Percentiles rank a stretch among this genome's conserved stretches.
These are phyloP conservation scores for Ustulina deusta DNA, from an alignment of 2,329 filamentous ascomycete species.

Conservation along the genomic window DNA sequence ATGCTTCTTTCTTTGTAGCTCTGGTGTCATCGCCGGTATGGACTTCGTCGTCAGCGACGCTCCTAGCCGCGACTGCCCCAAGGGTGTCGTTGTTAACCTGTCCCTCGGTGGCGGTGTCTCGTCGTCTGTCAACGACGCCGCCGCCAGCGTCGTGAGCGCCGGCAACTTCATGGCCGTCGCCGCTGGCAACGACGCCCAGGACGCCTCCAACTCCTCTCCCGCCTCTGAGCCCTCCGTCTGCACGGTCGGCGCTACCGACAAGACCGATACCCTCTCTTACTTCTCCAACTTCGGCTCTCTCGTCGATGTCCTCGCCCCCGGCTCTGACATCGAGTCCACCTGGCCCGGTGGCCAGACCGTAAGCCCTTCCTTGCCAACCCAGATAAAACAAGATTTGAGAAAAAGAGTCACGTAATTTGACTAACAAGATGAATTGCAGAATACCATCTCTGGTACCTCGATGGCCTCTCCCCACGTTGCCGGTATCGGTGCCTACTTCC, in stretches of 20 bases:
- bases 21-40: conserved; percentile 49
- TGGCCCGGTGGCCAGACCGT: conserved; percentile 51
- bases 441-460: conserved; percentile 67
- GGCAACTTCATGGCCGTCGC: conserved; percentile 67
- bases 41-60: conserved; percentile 60
- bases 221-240: conserved; percentile 62
- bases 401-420: neutral
- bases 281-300: conserved; percentile 64
- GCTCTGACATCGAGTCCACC: conserved; percentile 56
- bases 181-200: conserved; percentile 62
- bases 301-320: conserved; percentile 60
- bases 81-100: conserved; percentile 65
- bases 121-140: conserved; percentile 61
- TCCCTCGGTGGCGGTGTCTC: conserved; percentile 63
- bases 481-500: conserved; percentile 69
- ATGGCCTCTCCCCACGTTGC: conserved; percentile 73
- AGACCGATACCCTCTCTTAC: conserved; percentile 53
- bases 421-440: conserved; percentile 48
- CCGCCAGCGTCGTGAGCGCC: conserved; percentile 58
- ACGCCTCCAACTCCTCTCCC: conserved; percentile 59
- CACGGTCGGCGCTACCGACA: conserved; percentile 64
- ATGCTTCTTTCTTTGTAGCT: conserved; percentile 35
- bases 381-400: neutral
- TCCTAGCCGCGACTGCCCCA: conserved; percentile 52
- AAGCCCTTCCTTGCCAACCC: conserved; percentile 33